These are phyloP conservation scores for Fusarium mexicanum DNA, from an alignment of 2,329 filamentous ascomycete species.

Conservation along the genomic window DNA sequence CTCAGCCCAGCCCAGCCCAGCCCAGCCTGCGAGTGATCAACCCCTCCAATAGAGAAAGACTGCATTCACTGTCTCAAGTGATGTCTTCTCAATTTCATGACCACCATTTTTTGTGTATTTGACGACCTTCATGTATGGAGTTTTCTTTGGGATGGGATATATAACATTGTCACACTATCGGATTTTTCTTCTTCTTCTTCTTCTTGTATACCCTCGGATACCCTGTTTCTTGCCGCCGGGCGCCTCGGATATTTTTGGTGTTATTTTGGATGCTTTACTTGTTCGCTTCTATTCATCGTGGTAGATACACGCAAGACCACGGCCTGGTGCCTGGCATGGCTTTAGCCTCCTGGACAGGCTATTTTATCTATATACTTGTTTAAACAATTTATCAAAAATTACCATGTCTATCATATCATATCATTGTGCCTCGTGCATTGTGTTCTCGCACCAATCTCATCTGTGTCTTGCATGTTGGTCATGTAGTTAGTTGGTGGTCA, in stretches of 20 bases:
- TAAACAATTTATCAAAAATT: background rate
- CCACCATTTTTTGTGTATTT: conserved; percentile 14
- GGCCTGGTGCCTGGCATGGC: conserved; percentile 37
- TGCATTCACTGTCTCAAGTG: conserved; percentile 23
- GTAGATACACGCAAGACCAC: conserved; percentile 30
- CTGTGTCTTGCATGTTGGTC: background rate
- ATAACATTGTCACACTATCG: background rate
- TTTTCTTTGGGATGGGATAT: conserved; percentile 9
- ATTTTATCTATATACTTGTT: background rate
- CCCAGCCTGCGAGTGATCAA: conserved; percentile 9
- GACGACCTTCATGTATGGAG: conserved; percentile 26
- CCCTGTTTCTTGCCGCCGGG: conserved; percentile 30
- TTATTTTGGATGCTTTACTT: background rate
- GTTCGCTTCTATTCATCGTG: conserved; percentile 9
- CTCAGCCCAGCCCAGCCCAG: conserved; percentile 3
- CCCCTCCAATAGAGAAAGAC: background rate
- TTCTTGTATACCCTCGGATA: conserved; percentile 32
- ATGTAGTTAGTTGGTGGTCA: conserved; percentile 1
- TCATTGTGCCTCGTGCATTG: background rate
- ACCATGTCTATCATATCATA: background rate
- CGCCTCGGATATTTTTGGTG: conserved; percentile 16
- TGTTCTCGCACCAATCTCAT: background rate
- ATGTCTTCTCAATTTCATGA: conserved; percentile 12
- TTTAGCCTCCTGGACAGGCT: conserved; percentile 6
- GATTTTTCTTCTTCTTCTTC: conserved; percentile 18